Evolutionary conservation across 192 early-diverging fungal species (phyloP).

Genomic region (Coemansia sp.): DNA sequence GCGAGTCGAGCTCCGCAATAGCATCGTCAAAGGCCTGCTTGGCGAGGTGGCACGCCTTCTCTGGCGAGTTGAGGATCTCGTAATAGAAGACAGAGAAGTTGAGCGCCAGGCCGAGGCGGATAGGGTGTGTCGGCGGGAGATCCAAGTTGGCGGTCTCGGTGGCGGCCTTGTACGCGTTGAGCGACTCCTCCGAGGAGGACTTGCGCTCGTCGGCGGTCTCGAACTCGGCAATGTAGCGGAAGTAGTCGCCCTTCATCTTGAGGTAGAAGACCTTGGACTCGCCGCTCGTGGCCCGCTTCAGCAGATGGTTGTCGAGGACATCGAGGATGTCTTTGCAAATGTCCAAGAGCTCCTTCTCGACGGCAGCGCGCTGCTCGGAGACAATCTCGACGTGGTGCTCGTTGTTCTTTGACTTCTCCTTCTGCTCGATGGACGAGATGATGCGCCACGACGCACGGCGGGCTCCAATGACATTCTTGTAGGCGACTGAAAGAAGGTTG

Average conservation of each 20-base stretch:
- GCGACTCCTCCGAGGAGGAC: conserved; percentile 82
- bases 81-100: conserved; percentile 99
- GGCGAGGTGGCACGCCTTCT: conserved; percentile 87
- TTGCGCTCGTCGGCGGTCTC: conserved; percentile 83
- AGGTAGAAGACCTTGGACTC: conserved; percentile 99
- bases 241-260: conserved; percentile 99
- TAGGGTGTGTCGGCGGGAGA: conserved; percentile 91
- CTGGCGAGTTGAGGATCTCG: conserved; percentile 95
- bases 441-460: conserved; percentile 97
- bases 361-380: conserved; percentile 88
- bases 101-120: conserved; percentile 94
- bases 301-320: conserved; percentile 86
- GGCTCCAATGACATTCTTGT: conserved; percentile 98
- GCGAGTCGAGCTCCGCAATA: conserved; percentile 92
- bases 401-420: conserved; percentile 90
- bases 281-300: conserved; percentile 83
- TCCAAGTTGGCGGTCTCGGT: conserved; percentile 83
- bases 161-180: conserved; percentile 96
- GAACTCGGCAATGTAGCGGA: conserved; percentile 99
- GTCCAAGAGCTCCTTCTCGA: conserved; percentile 91
- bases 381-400: conserved; percentile 82
- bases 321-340: conserved; percentile 94
- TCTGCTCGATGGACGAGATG: conserved; percentile 95
- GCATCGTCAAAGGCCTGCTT: conserved; percentile 97
- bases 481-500: conserved; percentile 95